Evolutionary conservation across 441 rosid genomes (phyloP).

Genomic region (Populus hybrid): DNA sequence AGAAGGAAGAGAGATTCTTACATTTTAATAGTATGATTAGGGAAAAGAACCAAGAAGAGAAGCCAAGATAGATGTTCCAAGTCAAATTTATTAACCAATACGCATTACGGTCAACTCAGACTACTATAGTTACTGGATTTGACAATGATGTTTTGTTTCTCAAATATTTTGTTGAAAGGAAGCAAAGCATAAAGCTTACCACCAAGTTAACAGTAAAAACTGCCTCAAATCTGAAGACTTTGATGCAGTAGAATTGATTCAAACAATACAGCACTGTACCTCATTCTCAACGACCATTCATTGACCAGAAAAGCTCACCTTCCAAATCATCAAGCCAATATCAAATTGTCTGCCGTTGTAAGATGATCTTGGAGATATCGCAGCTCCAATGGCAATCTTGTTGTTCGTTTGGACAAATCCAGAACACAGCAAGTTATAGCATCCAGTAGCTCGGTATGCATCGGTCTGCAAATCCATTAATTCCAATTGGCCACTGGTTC

Average conservation of each 20-base stretch:
- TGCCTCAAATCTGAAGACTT: neutral
- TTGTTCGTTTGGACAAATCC: conserved; percentile 93
- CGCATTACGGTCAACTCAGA: neutral
- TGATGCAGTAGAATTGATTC: neutral
- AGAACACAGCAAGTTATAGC: conserved; percentile 28
- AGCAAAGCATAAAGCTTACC: neutral
- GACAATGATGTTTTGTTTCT: conserved; percentile 8
- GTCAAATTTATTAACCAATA: neutral
- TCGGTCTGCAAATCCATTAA: conserved; percentile 49
- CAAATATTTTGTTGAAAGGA: neutral
- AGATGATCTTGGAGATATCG: conserved; percentile 88
- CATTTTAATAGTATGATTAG: conserved; percentile 8
- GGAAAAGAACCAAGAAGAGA: neutral
- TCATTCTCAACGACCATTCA: neutral
- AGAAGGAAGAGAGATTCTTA: conserved; percentile 22
- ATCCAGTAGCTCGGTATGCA: conserved; percentile 94
- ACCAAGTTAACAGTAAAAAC: neutral
- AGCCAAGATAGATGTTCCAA: neutral
- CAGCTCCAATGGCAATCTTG: conserved; percentile 88
- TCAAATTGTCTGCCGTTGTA: conserved; percentile 82
- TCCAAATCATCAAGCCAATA: conserved; percentile 82
- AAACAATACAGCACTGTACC: neutral
- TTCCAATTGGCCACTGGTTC: neutral
- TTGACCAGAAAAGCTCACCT: conserved; percentile 39
- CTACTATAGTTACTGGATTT: neutral